These are phyloP conservation scores for Paraphoma chrysanthemicola DNA, from an alignment of 2,329 filamentous ascomycete genomes.

Conservation along the genomic window DNA sequence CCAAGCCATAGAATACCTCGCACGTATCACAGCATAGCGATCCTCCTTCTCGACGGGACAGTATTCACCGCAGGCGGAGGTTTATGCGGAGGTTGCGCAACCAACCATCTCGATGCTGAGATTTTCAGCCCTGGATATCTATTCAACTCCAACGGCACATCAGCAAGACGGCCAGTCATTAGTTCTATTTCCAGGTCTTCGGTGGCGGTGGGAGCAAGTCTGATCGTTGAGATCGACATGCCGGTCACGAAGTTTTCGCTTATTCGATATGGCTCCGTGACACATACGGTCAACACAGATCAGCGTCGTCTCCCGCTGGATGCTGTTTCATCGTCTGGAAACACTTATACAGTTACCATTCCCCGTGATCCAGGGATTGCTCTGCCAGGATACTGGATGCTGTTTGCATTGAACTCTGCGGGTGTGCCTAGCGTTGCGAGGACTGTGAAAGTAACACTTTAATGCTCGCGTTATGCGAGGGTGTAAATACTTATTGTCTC, in stretches of 20 bases:
- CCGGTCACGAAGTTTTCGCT: slow-evolving; percentile 47
- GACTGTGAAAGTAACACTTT: not conserved
- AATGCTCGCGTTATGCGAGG: not conserved
- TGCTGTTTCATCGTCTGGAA: slow-evolving; percentile 32
- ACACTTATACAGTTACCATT: slow-evolving; percentile 50
- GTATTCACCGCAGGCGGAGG: slow-evolving; percentile 35
- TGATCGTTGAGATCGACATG: too few relatives aligned
- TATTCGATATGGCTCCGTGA: slow-evolving; percentile 58
- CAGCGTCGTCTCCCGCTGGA: slow-evolving; percentile 60
- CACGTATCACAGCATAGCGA: slow-evolving; percentile 33
- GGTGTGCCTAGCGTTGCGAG: slow-evolving; percentile 53
- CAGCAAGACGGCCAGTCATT: slow-evolving; percentile 54
- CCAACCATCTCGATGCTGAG: slow-evolving; percentile 62
- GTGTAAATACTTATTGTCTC: too few relatives aligned
- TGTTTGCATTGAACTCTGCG: slow-evolving; percentile 57
- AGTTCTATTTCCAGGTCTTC: not conserved
- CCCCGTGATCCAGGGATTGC: slow-evolving; percentile 58
- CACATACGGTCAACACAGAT: slow-evolving; percentile 66
- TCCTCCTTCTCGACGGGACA: slow-evolving; percentile 34
- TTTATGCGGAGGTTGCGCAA: slow-evolving; percentile 53
- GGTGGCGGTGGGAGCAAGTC: slow-evolving; percentile 26
- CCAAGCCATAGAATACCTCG: slow-evolving; percentile 25
- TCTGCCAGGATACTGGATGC: slow-evolving; percentile 61
- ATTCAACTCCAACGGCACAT: slow-evolving; percentile 53
- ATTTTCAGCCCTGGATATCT: slow-evolving; percentile 65